A percentile compares a stretch with the other conserved stretches of the same genome.
Conservation (phyloP, 1,284 basidiomycete species). For the Ceratobasidium sp. region DNA sequence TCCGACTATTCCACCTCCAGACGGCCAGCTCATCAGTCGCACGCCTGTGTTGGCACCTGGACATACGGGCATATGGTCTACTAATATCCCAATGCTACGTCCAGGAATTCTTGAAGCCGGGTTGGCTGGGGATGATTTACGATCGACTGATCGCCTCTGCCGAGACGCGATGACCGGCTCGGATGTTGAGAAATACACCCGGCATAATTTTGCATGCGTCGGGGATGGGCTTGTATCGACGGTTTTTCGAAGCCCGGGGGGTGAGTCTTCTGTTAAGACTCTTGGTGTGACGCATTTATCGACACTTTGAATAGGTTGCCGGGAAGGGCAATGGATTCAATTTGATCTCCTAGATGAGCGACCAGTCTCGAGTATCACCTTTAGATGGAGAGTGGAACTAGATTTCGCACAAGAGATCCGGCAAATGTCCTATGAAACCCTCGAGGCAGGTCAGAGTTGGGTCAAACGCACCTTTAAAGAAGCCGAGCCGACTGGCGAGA, state of each 20-base stretch:
- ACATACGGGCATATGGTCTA: constrained; percentile 15
- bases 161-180: not conserved
- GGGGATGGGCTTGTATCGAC: constrained; percentile 20
- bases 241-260: constrained; percentile 7
- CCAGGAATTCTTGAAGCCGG: constrained; percentile 17
- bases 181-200: not conserved
- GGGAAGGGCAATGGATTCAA: constrained; percentile 35
- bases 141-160: constrained; percentile 3
- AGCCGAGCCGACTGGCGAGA: not conserved
- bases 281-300: not conserved
- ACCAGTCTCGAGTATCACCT: not conserved
- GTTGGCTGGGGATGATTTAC: constrained; percentile 5
- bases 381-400: constrained; percentile 12
- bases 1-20: not conserved
- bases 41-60: constrained; percentile 8
- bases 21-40: constrained; percentile 13
- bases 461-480: not conserved
- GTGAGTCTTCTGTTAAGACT: not conserved
- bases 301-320: constrained; percentile 3
- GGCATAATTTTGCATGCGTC: not conserved
- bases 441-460: not conserved
- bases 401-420: constrained; percentile 3
- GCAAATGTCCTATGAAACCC: constrained; percentile 7
- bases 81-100: constrained; percentile 29
- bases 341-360: constrained; percentile 28